A percentile compares a stretch with the other conserved stretches of the same genome.
These are phyloP conservation scores for Pleodorina starrii DNA, from an alignment of 139 green algal species.

Conservation along the genomic window DNA sequence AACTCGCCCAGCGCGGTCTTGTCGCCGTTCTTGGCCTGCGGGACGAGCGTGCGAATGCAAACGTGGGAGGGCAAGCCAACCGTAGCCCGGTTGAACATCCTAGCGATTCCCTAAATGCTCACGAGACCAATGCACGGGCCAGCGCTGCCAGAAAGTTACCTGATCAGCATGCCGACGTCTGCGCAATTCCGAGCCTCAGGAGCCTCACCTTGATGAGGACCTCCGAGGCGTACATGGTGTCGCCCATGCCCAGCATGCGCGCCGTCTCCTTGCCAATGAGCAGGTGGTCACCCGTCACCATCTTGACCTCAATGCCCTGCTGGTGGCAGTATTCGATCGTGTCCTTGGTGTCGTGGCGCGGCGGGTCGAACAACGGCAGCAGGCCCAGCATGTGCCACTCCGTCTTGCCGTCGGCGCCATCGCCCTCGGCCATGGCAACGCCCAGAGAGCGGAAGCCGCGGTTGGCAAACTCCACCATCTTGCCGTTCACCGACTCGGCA, in stretches of 20 bases:
- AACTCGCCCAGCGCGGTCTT: constrained; percentile 59
- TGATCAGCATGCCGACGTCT: too few species aligned
- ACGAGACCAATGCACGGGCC: too few species aligned
- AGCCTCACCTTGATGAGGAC: constrained; percentile 60
- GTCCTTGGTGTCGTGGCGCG: constrained; percentile 87
- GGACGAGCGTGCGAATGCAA: too few species aligned
- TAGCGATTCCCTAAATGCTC: too few species aligned
- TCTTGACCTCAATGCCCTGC: constrained; percentile 87
- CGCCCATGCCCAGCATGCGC: constrained; percentile 88
- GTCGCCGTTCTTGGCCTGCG: constrained; percentile 57
- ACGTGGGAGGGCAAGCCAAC: too few species aligned
- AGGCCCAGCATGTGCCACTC: constrained; percentile 81
- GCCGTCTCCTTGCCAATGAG: constrained; percentile 91
- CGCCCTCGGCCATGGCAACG: constrained; percentile 73
- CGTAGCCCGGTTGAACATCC: too few species aligned
- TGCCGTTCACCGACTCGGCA: constrained; percentile 67
- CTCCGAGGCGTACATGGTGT: constrained; percentile 70
- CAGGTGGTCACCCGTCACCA: constrained; percentile 92
- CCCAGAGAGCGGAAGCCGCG: constrained; percentile 86
- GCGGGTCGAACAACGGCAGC: constrained; percentile 88
- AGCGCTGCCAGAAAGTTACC: too few species aligned
- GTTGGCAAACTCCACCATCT: constrained; percentile 86
- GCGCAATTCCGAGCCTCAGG: too few species aligned
- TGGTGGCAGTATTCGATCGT: constrained; percentile 82
- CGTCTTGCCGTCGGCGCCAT: constrained; percentile 57